Base-by-base conservation (phyloP, 1,139 yeast species). In the Debaryomyces udenii region DNA sequence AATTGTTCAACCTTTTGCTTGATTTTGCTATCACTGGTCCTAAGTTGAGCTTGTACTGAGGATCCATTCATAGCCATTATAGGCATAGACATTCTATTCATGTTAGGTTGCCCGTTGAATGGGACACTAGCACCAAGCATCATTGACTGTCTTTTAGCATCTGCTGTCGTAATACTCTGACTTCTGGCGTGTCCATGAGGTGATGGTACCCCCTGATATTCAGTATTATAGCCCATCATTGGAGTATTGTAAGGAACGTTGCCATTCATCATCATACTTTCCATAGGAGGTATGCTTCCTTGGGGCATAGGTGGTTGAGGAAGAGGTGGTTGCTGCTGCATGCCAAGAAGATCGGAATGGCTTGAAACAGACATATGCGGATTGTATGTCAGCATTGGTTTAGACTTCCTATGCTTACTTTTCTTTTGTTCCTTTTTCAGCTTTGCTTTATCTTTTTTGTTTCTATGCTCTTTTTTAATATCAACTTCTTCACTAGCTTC, bases 1-100 rank as follows among this genome's bases (percentile, higher is more conserved):
- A 73, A 73, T 35, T 67, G 66, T 27, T 65, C 64, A 37, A 73
- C 64, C 48, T 66, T 68, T 27, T 55, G 57, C 41, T 53, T 56
- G 32, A 68, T 61, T 26, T 54, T 54, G 2, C 56, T 48, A 44
- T 63, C 69, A n/a, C 36, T 34, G 6, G 38, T 33, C 23, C 31
- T 34, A 16, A 42, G 37, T 26, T 41, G 46, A 15, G 37, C 24
- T 6, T 18, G 24, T 37, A 39, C 15, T 36, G 13, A 32, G 33
- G 43, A 14, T 29, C 27, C 16, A 24, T 17, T 14, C 20, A 26
- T 24, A 13, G 34, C 17, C 26, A 27, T 28, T 23, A 24, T 37
- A 17, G 38, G 43, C 41, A 37, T 42, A 22, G 26, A 24, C 40
- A 35, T 35, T 4, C 34, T 9, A 23, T 24, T 35, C 20, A 22